These are phyloP conservation scores for Penicillium nucicola DNA, from an alignment of 495 filamentous ascomycete genomes.

Conservation along the genomic window DNA sequence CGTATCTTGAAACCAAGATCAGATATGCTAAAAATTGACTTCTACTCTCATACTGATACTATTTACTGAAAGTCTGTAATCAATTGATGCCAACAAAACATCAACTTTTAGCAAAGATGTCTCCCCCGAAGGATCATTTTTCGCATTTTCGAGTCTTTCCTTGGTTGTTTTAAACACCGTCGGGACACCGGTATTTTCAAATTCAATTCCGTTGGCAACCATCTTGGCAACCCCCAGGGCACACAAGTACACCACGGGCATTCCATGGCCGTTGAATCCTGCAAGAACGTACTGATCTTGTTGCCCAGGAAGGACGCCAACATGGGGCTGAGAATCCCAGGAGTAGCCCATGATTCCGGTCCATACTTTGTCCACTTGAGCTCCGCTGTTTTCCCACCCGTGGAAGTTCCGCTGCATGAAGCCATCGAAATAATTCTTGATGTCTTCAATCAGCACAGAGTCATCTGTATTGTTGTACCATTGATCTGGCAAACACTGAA, in stretches of 20 bases:
- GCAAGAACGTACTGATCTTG: conserved; percentile 44
- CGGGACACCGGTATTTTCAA: conserved; percentile 37
- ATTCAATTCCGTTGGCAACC: conserved; percentile 27
- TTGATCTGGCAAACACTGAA: conserved; percentile 52
- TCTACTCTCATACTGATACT: too few relatives aligned
- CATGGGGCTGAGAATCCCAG: conserved; percentile 44
- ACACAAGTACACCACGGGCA: conserved; percentile 45
- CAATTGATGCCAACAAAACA: too few relatives aligned
- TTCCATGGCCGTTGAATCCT: conserved; percentile 55
- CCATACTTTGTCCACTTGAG: conserved; percentile 44
- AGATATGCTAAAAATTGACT: too few relatives aligned
- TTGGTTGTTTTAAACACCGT: conserved; percentile 29
- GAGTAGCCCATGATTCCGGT: conserved; percentile 47
- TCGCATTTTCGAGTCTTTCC: too few relatives aligned
- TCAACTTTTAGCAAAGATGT: too few relatives aligned
- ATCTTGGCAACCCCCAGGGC: conserved; percentile 46
- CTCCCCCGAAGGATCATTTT: too few relatives aligned
- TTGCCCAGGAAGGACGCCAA: conserved; percentile 43
- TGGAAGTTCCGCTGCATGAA: conserved; percentile 46
- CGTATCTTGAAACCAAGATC: too few relatives aligned
- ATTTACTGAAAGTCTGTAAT: too few relatives aligned
- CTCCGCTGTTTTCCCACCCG: conserved; percentile 44
- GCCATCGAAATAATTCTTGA: conserved; percentile 52
- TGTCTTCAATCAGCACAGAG: conserved; percentile 54
- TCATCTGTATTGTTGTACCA: conserved; percentile 55